Evolutionary conservation across 768 basidiomycete genomes (phyloP).

Genomic region (Dacryopinax primogenitus): DNA sequence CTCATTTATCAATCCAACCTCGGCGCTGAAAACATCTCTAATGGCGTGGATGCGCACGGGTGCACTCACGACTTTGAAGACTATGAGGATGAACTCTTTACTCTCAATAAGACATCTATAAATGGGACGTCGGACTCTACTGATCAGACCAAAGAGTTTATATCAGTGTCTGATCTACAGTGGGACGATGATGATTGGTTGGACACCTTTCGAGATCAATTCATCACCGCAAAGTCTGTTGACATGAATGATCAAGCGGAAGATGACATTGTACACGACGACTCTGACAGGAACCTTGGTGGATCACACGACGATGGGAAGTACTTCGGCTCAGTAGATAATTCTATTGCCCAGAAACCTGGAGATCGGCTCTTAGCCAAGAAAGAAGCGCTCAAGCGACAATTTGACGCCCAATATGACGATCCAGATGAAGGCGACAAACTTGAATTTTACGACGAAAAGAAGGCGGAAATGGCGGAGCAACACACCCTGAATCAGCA

Average conservation of each 20-base stretch:
- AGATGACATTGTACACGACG: conserved; percentile 27
- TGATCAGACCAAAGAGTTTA: conserved; percentile 55
- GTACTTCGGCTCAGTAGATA: conserved; percentile 33
- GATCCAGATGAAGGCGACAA: conserved; percentile 55
- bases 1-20: conserved; percentile 66
- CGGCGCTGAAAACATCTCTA: conserved; percentile 54
- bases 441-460: conserved; percentile 77
- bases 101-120: conserved; percentile 33
- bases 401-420: conserved; percentile 95
- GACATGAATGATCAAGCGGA: conserved; percentile 28
- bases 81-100: conserved; percentile 66
- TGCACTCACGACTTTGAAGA: conserved; percentile 26
- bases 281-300: conserved; percentile 28
- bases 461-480: conserved; percentile 80
- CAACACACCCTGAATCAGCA: conserved; percentile 71
- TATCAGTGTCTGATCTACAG: conserved; percentile 38
- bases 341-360: conserved; percentile 17
- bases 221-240: conserved; percentile 48
- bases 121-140: conserved; percentile 38
- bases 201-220: conserved; percentile 72
- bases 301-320: conserved; percentile 31
- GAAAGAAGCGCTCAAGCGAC: conserved; percentile 82
- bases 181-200: conserved; percentile 82
- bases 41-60: conserved; percentile 26
- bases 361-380: conserved; percentile 52